Evolutionary conservation across 306 rosid genomes (phyloP).

Genomic region (Quercus suber): DNA sequence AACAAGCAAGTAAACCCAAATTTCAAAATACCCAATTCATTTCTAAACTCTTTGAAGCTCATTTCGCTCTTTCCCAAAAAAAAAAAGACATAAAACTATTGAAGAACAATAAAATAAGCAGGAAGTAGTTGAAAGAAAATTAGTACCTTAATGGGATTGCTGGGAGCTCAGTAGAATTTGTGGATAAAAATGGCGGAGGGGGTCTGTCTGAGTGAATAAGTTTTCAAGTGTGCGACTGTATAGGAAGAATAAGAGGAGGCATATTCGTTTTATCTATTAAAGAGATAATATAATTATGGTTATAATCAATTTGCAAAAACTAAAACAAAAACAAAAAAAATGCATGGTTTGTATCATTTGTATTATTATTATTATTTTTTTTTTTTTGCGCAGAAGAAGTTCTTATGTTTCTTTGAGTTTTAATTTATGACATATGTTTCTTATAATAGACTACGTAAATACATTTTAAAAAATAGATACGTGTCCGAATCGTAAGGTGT

Average conservation of each 20-base stretch:
- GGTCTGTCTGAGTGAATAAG: background rate
- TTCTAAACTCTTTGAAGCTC: background rate
- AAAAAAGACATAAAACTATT: background rate
- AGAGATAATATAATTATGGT: background rate
- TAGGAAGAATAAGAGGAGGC: background rate
- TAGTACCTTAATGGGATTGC: background rate
- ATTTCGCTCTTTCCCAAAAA: background rate
- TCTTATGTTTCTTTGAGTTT: too few species aligned
- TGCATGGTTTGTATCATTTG: too few species aligned
- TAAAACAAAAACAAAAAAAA: too few species aligned
- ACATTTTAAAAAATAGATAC: accelerated
- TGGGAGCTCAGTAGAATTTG: background rate
- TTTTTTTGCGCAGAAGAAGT: too few species aligned
- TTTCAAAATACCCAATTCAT: background rate
- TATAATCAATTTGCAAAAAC: too few species aligned
- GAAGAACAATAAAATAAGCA: background rate
- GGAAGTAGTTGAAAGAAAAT: background rate
- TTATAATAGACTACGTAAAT: too few species aligned
- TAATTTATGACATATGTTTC: accelerated
- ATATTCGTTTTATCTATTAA: background rate
- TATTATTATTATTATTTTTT: too few species aligned
- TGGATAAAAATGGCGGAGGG: background rate
- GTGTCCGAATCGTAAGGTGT: too few species aligned
- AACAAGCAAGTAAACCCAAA: background rate
- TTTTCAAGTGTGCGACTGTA: background rate